Evolutionary conservation across 768 basidiomycete genomes (phyloP).

Genomic region (Psilocybe cyanescens): DNA sequence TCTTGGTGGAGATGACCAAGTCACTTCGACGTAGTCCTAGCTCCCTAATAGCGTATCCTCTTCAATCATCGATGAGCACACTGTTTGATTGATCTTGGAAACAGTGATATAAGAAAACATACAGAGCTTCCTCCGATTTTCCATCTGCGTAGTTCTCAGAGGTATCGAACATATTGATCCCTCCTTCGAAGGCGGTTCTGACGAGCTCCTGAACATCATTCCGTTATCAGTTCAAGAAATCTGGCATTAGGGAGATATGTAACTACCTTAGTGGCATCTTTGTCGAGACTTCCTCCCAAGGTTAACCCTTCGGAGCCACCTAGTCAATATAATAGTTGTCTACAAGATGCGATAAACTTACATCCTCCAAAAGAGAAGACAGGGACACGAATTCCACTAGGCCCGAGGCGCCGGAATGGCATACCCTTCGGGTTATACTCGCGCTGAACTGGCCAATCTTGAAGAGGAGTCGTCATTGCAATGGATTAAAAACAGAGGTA

Average conservation of each 20-base stretch:
- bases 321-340: neutral
- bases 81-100: neutral
- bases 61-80: constrained; percentile 15
- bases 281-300: constrained; percentile 62
- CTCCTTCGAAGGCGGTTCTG: constrained; percentile 74
- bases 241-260: neutral
- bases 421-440: constrained; percentile 57
- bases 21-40: constrained; percentile 68
- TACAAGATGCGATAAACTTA: constrained; percentile 32
- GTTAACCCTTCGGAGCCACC: constrained; percentile 38
- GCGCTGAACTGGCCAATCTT: constrained; percentile 23
- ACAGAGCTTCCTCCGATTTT: constrained; percentile 80
- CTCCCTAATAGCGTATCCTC: constrained; percentile 79
- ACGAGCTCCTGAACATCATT: constrained; percentile 56
- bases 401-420: constrained; percentile 60
- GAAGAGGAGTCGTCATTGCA: constrained; percentile 18
- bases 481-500: neutral
- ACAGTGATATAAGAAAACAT: constrained; percentile 16
- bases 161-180: constrained; percentile 78
- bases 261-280: constrained; percentile 65
- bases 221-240: neutral
- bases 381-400: constrained; percentile 66
- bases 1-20: constrained; percentile 75
- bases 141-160: constrained; percentile 72
- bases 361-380: constrained; percentile 74